These are phyloP conservation scores for Chlorella sorokiniana DNA, from an alignment of 139 green algal species.

Conservation along the genomic window DNA sequence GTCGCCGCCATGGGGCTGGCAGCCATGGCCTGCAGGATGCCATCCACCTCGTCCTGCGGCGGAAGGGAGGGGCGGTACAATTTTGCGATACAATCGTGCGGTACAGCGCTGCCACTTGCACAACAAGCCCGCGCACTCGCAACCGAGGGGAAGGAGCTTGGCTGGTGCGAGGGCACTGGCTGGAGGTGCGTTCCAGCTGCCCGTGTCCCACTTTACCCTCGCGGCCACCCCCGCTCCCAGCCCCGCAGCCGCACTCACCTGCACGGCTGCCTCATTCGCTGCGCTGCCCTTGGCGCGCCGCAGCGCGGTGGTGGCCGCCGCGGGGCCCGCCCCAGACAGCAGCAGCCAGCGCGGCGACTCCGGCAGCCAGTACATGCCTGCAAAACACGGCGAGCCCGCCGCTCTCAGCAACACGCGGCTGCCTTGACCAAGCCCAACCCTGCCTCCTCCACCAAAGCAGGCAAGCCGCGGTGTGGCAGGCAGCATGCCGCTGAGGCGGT, in stretches of 20 bases:
- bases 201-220: neutral
- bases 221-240: neutral
- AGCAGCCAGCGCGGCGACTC: conserved; percentile 91
- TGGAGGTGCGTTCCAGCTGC: too few relatives aligned
- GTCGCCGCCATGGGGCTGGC: conserved; percentile 4
- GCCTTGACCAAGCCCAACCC: too few relatives aligned
- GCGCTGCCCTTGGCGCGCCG: conserved; percentile 41
- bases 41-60: conserved; percentile 23
- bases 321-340: conserved; percentile 46
- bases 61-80: neutral
- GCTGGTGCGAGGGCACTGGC: too few relatives aligned
- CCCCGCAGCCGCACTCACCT: neutral
- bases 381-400: neutral
- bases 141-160: too few relatives aligned
- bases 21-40: conserved; percentile 21
- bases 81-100: neutral
- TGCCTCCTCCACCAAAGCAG: neutral
- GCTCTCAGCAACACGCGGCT: too few relatives aligned
- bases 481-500: too few relatives aligned
- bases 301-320: conserved; percentile 51
- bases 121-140: neutral
- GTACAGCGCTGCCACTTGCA: too few relatives aligned
- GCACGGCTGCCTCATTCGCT: neutral
- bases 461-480: neutral
- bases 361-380: conserved; percentile 62